Percentiles rank a stretch among this genome's conserved stretches.
Conservation (phyloP, 805 yeast genomes). For the Lachancea quebecensis region DNA sequence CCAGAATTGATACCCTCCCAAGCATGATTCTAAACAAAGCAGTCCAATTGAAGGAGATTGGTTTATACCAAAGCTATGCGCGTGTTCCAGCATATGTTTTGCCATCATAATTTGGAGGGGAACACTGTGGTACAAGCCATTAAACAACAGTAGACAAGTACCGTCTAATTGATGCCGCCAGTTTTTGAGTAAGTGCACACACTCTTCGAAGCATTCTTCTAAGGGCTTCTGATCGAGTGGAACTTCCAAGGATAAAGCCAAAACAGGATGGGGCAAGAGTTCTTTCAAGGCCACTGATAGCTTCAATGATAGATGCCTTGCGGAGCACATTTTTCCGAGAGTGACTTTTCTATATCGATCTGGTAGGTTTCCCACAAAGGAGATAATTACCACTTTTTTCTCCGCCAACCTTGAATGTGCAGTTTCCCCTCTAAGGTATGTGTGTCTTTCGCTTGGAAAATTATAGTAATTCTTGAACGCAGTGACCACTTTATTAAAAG, state of each 20-base stretch:
- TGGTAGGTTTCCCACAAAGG: slow-evolving; percentile 29
- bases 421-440: slow-evolving; percentile 28
- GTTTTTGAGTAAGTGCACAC: slow-evolving; percentile 38
- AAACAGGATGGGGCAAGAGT: slow-evolving; percentile 18
- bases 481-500: slow-evolving; percentile 31
- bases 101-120: slow-evolving; percentile 43
- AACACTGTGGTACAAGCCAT: slow-evolving; percentile 48
- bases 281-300: slow-evolving; percentile 28
- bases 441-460: slow-evolving; percentile 32
- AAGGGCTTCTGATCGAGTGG: slow-evolving; percentile 26
- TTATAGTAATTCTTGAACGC: slow-evolving; percentile 35
- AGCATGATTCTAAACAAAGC: slow-evolving; percentile 33
- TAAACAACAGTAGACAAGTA: slow-evolving; percentile 43
- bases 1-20: slow-evolving; percentile 35
- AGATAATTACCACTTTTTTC: slow-evolving; percentile 25
- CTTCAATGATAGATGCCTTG: slow-evolving; percentile 24
- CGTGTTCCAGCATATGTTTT: slow-evolving; percentile 37
- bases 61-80: slow-evolving; percentile 14
- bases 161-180: slow-evolving; percentile 44
- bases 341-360: slow-evolving; percentile 28
- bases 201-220: slow-evolving; percentile 36
- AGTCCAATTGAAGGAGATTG: slow-evolving; percentile 27
- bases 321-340: slow-evolving; percentile 23
- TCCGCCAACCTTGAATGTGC: slow-evolving; percentile 15
- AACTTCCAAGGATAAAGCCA: slow-evolving; percentile 32